A percentile compares a stretch with the other conserved stretches of the same genome.
phyloP scores from a whole-genome alignment of 768 basidiomycete genomes.

The Tephrocybe sp. region DNA sequence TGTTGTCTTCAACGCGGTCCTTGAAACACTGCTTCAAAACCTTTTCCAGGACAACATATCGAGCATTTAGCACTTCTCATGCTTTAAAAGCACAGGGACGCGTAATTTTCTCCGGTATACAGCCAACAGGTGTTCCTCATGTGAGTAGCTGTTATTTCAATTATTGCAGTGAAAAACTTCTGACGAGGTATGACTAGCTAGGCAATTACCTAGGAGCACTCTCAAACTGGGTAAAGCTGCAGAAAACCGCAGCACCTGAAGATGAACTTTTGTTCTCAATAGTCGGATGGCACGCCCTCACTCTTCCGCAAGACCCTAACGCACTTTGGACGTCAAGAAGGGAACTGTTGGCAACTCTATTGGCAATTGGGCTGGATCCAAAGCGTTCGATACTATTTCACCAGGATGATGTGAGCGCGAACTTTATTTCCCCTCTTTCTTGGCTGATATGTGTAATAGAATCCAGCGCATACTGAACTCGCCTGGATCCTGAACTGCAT shows the following conservation, averaged over 20 bases:
- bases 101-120: conserved; percentile 86
- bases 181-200: conserved; percentile 52
- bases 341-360: conserved; percentile 78
- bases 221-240: conserved; percentile 84
- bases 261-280: conserved; percentile 81
- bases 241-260: conserved; percentile 51
- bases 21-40: conserved; percentile 9
- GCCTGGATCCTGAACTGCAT: conserved; percentile 89
- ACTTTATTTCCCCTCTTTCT: neutral
- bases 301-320: conserved; percentile 81
- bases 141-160: conserved; percentile 38
- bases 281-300: conserved; percentile 94
- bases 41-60: conserved; percentile 18
- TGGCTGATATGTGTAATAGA: conserved; percentile 39
- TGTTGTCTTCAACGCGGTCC: conserved; percentile 18
- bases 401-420: conserved; percentile 76
- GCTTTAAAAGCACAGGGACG: conserved; percentile 15
- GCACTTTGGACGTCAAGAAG: conserved; percentile 57
- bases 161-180: conserved; percentile 5
- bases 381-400: conserved; percentile 73
- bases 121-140: conserved; percentile 90
- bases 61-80: conserved; percentile 15
- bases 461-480: conserved; percentile 79
- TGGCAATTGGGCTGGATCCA: conserved; percentile 86
- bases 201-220: conserved; percentile 94